Conservation (phyloP, 1,284 basidiomycete species). For the Cryptococcus sp. region DNA sequence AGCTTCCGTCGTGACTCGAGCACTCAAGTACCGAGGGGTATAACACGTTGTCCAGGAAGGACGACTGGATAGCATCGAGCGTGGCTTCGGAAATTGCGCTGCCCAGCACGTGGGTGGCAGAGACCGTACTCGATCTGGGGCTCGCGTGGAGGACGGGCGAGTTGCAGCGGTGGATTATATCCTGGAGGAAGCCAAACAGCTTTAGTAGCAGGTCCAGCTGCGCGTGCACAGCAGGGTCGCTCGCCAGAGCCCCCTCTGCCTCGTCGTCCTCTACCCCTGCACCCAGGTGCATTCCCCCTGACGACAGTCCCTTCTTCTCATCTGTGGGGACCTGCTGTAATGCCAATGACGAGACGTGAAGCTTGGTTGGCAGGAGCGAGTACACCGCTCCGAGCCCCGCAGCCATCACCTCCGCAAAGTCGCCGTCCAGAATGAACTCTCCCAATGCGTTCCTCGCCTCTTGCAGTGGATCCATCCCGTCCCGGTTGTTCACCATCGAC, state of each 20-base stretch:
- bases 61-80: conserved; percentile 73
- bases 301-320: conserved; percentile 58
- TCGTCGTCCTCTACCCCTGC: conserved; percentile 36
- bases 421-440: conserved; percentile 90
- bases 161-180: conserved; percentile 56
- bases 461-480: conserved; percentile 62
- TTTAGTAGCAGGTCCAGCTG: conserved; percentile 85
- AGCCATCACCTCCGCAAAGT: conserved; percentile 92
- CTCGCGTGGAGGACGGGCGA: conserved; percentile 24
- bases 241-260: conserved; percentile 54
- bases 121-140: conserved; percentile 13
- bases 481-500: conserved; percentile 18
- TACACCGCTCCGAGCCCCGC: conserved; percentile 93
- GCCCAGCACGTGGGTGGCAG: conserved; percentile 55
- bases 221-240: conserved; percentile 68
- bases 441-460: conserved; percentile 81
- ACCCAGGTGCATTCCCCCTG: conserved; percentile 54
- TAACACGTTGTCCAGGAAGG: conserved; percentile 87
- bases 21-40: conserved; percentile 93
- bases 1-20: conserved; percentile 85
- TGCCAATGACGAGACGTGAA: conserved; percentile 53
- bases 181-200: conserved; percentile 86
- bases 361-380: conserved; percentile 81
- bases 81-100: conserved; percentile 75
- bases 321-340: conserved; percentile 56